phyloP scores from a whole-genome alignment of 2,329 filamentous ascomycete species.

The Ascochyta fabae region DNA sequence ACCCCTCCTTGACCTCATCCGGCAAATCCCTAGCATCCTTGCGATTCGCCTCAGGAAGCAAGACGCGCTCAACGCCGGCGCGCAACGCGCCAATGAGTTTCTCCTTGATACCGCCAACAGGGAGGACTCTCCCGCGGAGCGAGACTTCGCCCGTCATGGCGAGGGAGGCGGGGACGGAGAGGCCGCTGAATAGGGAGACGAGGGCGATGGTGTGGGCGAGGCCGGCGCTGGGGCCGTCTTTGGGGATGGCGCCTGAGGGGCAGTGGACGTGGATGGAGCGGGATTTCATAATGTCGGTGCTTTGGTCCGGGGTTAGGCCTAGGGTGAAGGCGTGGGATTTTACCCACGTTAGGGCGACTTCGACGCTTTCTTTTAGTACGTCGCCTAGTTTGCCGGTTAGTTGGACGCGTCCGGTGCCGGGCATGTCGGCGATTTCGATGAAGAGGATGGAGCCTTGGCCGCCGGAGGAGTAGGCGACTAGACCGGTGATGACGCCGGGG shows the following conservation, averaged over 20 bases:
- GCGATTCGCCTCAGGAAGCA: conserved; percentile 84
- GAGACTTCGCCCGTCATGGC: conserved; percentile 90
- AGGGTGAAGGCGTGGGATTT: conserved; percentile 94
- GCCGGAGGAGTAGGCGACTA: conserved; percentile 92
- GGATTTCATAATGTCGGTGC: conserved; percentile 94
- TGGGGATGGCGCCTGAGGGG: conserved; percentile 91
- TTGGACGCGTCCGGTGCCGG: conserved; percentile 87
- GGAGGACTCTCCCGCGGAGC: conserved; percentile 86
- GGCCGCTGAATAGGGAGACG: conserved; percentile 86
- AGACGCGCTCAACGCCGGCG: conserved; percentile 91
- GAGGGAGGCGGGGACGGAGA: conserved; percentile 85
- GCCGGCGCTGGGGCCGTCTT: conserved; percentile 84
- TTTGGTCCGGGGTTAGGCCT: conserved; percentile 73
- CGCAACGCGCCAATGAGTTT: conserved; percentile 94
- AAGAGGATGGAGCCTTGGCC: conserved; percentile 96
- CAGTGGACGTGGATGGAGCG: conserved; percentile 96
- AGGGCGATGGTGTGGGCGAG: conserved; percentile 93
- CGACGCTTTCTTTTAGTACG: conserved; percentile 95
- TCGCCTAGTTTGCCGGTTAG: conserved; percentile 96
- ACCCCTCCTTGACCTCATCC: conserved; percentile 81
- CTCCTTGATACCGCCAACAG: conserved; percentile 97
- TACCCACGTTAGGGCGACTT: conserved; percentile 96
- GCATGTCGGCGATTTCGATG: conserved; percentile 98
- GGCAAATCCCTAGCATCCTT: conserved; percentile 94
- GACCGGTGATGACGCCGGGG: conserved; percentile 91